Percentiles rank a stretch among this genome's conserved stretches.
Evolutionary conservation across 177 flowering plant species (phyloP).

Genomic region (Vitis hybrid): DNA sequence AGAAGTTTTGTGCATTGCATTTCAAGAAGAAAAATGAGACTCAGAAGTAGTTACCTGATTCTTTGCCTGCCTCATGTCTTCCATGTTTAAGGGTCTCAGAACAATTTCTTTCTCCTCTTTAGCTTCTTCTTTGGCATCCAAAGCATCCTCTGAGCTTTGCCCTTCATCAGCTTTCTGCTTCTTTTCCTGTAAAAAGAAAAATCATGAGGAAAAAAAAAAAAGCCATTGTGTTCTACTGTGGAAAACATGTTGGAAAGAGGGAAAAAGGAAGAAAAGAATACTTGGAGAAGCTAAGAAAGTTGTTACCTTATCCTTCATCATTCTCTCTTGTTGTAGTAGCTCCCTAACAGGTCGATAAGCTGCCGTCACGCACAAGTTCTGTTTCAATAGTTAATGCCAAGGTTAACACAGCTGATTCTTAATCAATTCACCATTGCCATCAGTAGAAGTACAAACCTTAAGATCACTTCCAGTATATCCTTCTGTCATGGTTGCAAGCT

Average conservation of each 20-base stretch:
- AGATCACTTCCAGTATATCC: conserved; percentile 61
- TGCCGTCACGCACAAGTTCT: conserved; percentile 93
- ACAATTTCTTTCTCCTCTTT: conserved; percentile 53
- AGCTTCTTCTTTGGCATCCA: conserved; percentile 40
- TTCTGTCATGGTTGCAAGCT: conserved; percentile 53
- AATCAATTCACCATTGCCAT: neutral
- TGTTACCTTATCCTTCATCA: conserved; percentile 63
- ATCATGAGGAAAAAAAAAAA: neutral
- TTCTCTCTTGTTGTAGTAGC: conserved; percentile 77
- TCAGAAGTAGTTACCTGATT: conserved; percentile 55
- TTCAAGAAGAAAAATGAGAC: neutral
- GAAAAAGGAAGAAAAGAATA: neutral
- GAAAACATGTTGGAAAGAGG: neutral
- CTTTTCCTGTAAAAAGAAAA: conserved; percentile 47
- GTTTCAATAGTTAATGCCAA: conserved; percentile 27
- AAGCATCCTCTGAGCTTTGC: conserved; percentile 36
- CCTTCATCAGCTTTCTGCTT: conserved; percentile 58
- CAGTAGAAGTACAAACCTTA: conserved; percentile 28
- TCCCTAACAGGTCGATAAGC: conserved; percentile 97
- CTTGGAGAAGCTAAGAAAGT: neutral
- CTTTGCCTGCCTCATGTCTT: conserved; percentile 88
- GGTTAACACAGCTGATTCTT: neutral
- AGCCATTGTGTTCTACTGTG: neutral
- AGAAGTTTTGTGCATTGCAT: neutral
- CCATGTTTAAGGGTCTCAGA: conserved; percentile 83